These are phyloP conservation scores for Pseudogymnoascus sp. DNA, from an alignment of 2,329 filamentous ascomycete species.

Conservation along the genomic window DNA sequence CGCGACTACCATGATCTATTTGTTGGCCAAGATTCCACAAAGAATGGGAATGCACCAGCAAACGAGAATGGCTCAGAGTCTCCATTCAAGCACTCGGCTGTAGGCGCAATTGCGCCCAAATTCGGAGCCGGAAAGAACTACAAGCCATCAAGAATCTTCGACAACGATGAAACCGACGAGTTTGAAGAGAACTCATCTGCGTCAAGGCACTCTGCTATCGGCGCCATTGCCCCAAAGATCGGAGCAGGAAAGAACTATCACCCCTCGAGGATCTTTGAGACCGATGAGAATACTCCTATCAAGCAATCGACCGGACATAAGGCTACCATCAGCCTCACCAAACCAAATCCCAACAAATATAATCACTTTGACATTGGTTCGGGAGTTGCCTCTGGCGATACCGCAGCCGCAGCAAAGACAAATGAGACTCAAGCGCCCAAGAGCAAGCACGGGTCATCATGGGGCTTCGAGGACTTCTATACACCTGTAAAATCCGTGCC, in stretches of 20 bases:
- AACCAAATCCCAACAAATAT: slow-evolving; percentile 69
- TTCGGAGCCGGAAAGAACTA: slow-evolving; percentile 55
- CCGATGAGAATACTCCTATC: slow-evolving; percentile 40
- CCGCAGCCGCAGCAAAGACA: slow-evolving; percentile 30
- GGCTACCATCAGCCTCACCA: slow-evolving; percentile 40
- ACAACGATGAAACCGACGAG: slow-evolving; percentile 42
- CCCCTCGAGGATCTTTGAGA: slow-evolving; percentile 57
- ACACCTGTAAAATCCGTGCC: slow-evolving; percentile 69
- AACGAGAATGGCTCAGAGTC: slow-evolving; percentile 18
- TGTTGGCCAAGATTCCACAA: slow-evolving; percentile 35
- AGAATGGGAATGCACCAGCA: slow-evolving; percentile 18
- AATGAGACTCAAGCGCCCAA: slow-evolving; percentile 24
- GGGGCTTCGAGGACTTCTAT: slow-evolving; percentile 81
- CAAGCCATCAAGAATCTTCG: slow-evolving; percentile 57
- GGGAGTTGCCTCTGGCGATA: slow-evolving; percentile 42
- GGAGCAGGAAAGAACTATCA: slow-evolving; percentile 56
- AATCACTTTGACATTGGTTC: slow-evolving; percentile 79
- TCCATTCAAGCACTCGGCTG: slow-evolving; percentile 12
- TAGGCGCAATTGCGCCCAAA: slow-evolving; percentile 38
- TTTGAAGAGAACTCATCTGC: not conserved
- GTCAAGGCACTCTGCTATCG: slow-evolving; percentile 3
- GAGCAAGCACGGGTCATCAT: slow-evolving; percentile 64
- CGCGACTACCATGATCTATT: slow-evolving; percentile 66
- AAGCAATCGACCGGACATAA: slow-evolving; percentile 36
- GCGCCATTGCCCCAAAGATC: slow-evolving; percentile 39